Evolutionary conservation across 2,329 filamentous ascomycete genomes (phyloP), one percentile per base, ranked within the genome.

Genomic region (Hypomyces perniciosus): DNA sequence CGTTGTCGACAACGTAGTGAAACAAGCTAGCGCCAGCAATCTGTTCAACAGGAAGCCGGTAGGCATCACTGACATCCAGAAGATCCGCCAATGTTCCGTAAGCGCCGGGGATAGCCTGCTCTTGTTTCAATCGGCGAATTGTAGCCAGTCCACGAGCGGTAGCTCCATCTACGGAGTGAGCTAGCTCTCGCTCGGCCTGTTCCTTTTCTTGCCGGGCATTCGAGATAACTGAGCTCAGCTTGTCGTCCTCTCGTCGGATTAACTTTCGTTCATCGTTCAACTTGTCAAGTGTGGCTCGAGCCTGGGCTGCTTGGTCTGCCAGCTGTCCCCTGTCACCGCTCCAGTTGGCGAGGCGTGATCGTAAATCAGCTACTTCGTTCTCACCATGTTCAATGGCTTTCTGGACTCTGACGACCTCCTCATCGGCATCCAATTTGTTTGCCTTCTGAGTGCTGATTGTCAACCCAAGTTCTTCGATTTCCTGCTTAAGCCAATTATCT

Each of bases 51-150:
- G 93, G 90, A 8, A 91, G 83, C 54, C 90, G 84, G 69, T 96
- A 97, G 48, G 83, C 80, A 48, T 96, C 90, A 52, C 78, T 82
- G 44, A 96, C 90, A 49, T 90, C 83, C 60, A 97, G 83, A n/a
- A 99, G 79, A 66, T 99, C 95, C 4, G 92, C 91, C 35, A 99
- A 71, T 0, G 91, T 95, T 45, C 95, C 93, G 65, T 96, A 95
- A 2, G 93, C 90, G 28, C 93, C 93, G 1, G 86, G 80, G 5
- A 97, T 81, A 53, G 90, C 82, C 56, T 86, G 76, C 58, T 95
- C 84, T 44, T 83, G 80, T 69, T 90, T 92, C 60, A 97, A 79
- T 40, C 87, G 83, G 49, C 90, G 84, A 13, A 99, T 86, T 3
- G 88, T 86, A n/a, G 88, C 87, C 42, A 99, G 77, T 61, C 92